Evolutionary conservation across 2,329 filamentous ascomycete species (phyloP).

Genomic region (Graphilbum fragrans): DNA sequence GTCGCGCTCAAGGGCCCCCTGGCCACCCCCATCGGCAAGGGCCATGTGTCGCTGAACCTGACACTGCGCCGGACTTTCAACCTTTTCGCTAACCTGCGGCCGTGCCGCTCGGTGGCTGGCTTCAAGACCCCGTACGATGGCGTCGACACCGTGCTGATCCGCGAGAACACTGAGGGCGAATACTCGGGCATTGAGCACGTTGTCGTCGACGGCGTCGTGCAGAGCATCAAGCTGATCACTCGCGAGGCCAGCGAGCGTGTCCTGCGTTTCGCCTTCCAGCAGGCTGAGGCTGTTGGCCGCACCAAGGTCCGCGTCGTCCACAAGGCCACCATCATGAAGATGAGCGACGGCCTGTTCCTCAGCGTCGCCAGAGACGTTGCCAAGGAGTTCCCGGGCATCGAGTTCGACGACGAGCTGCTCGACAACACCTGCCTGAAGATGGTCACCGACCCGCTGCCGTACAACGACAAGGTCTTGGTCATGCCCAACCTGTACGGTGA

Average conservation of each 20-base stretch:
- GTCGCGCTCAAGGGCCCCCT: conserved; percentile 97
- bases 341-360: conserved; percentile 97
- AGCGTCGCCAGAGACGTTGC: conserved; percentile 72
- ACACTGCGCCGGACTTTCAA: conserved; percentile 99
- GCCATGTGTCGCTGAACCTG: conserved; percentile 96
- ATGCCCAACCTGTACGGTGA: conserved; percentile 98
- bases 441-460: conserved; percentile 87
- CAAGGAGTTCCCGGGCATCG: conserved; percentile 91
- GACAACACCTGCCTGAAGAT: conserved; percentile 99
- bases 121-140: conserved; percentile 98
- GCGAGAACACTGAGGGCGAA: conserved; percentile 99
- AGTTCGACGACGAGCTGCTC: conserved; percentile 95
- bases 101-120: conserved; percentile 90
- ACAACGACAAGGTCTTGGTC: conserved; percentile 99
- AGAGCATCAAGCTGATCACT: conserved; percentile 99
- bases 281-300: conserved; percentile 84
- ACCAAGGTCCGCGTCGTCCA: conserved; percentile 96
- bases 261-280: conserved; percentile 94
- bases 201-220: conserved; percentile 93
- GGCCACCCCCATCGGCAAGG: conserved; percentile 94
- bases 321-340: conserved; percentile 99
- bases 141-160: conserved; percentile 94
- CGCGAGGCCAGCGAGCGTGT: conserved; percentile 89
- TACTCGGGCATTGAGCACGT: conserved; percentile 99
- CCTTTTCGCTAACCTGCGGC: conserved; percentile 97